Percentiles rank a stretch among this genome's conserved stretches.
Evolutionary conservation across 1,284 basidiomycete genomes (phyloP).

Genomic region (Heterobasidion occidentale): DNA sequence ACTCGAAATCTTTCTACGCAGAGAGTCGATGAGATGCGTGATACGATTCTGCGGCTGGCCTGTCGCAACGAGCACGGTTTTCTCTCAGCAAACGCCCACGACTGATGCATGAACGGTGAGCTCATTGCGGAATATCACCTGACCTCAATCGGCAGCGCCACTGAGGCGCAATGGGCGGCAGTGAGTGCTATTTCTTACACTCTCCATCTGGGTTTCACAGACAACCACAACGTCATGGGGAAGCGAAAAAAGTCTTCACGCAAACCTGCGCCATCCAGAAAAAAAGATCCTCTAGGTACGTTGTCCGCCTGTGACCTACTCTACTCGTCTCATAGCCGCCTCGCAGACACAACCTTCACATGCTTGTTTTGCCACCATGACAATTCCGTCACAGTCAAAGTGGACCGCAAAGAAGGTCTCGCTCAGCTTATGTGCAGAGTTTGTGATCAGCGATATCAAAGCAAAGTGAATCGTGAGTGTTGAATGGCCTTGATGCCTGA

Average conservation of each 20-base stretch:
- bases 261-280: slow-evolving; percentile 50
- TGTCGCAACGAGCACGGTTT: no score
- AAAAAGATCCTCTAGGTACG: slow-evolving; percentile 66
- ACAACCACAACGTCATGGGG: slow-evolving; percentile 46
- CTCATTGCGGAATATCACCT: no score
- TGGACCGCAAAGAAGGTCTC: slow-evolving; percentile 78
- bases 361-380: slow-evolving; percentile 91
- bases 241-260: slow-evolving; percentile 84
- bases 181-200: neutral
- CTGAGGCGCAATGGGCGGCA: neutral
- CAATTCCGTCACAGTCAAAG: slow-evolving; percentile 79
- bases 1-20: no score
- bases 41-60: no score
- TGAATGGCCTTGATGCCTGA: no score
- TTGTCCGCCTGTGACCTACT: slow-evolving; percentile 1
- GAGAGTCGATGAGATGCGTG: no score
- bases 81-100: no score
- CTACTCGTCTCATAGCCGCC: slow-evolving; percentile 3
- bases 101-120: no score
- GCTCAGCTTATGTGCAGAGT: slow-evolving; percentile 72
- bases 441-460: slow-evolving; percentile 77
- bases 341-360: slow-evolving; percentile 67
- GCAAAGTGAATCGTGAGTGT: slow-evolving; percentile 75
- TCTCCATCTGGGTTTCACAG: neutral
- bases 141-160: neutral